Evolutionary conservation across 805 yeast genomes (phyloP).

Genomic region (Monosporozyma aerobia): DNA sequence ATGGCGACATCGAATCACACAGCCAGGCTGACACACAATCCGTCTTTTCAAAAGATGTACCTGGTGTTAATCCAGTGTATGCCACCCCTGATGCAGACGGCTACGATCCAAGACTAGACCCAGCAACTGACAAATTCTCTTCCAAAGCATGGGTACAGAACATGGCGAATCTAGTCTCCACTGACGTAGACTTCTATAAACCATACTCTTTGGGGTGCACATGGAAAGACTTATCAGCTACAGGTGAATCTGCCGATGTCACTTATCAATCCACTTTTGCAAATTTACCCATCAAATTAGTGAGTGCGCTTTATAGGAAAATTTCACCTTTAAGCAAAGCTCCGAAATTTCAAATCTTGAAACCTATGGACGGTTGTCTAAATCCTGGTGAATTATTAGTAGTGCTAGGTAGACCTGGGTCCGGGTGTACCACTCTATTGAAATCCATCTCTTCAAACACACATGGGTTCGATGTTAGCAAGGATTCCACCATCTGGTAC

Average conservation of each 20-base stretch:
- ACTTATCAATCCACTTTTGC: constrained; percentile 55
- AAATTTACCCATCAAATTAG: constrained; percentile 40
- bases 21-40: constrained; percentile 8
- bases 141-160: constrained; percentile 63
- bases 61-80: constrained; percentile 23
- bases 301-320: constrained; percentile 36
- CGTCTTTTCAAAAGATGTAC: constrained; percentile 8
- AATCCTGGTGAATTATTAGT: constrained; percentile 59
- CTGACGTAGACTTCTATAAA: constrained; percentile 55
- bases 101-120: constrained; percentile 43
- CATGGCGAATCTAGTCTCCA: constrained; percentile 41
- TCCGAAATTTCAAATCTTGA: constrained; percentile 41
- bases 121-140: constrained; percentile 47
- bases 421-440: constrained; percentile 65
- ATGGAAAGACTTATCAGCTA: constrained; percentile 49
- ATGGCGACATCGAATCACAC: neutral
- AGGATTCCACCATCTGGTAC: constrained; percentile 40
- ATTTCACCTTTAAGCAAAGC: constrained; percentile 13
- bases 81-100: constrained; percentile 9
- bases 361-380: constrained; percentile 56
- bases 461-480: constrained; percentile 46
- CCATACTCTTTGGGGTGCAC: constrained; percentile 53
- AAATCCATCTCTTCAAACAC: constrained; percentile 52
- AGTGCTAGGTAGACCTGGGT: constrained; percentile 68
- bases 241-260: constrained; percentile 58